phyloP scores from a whole-genome alignment of 2,329 filamentous ascomycete genomes.

The Pyrenophora seminiperda region DNA sequence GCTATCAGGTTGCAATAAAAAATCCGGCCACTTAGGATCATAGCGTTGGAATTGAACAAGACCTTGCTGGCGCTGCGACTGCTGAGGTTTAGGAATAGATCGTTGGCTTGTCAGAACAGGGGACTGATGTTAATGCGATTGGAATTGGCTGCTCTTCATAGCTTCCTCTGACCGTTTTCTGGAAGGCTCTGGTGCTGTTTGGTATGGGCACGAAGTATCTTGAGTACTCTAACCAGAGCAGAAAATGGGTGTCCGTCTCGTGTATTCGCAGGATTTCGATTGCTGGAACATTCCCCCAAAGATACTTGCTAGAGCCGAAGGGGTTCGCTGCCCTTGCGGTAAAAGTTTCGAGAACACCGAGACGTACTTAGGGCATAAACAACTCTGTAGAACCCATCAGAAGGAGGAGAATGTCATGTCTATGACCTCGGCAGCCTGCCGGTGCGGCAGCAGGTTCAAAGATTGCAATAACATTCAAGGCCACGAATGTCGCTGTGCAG shows the following conservation, averaged over 20 bases:
- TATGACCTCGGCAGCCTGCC: constrained; percentile 3
- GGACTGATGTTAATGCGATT: constrained; percentile 19
- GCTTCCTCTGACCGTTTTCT: constrained; percentile 34
- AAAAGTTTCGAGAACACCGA: constrained; percentile 9
- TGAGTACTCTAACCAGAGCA: too few relatives aligned
- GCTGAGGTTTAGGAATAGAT: constrained; percentile 16
- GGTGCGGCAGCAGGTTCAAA: constrained; percentile 5
- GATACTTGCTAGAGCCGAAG: too few relatives aligned
- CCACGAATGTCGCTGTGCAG: not conserved
- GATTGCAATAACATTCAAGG: not conserved
- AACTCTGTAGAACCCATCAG: constrained; percentile 2
- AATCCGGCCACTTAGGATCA: constrained; percentile 45
- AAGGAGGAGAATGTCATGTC: constrained; percentile 6
- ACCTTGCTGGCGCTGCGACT: constrained; percentile 28
- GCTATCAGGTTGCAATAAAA: constrained; percentile 65
- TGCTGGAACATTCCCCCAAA: too few relatives aligned
- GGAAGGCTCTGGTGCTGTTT: constrained; percentile 29
- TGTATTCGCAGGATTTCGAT: too few relatives aligned
- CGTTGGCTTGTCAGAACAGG: constrained; percentile 22
- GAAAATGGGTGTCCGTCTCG: too few relatives aligned
- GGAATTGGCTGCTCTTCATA: constrained; percentile 24
- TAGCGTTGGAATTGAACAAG: constrained; percentile 43
- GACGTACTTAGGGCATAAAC: constrained; percentile 6
- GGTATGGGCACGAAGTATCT: constrained; percentile 26
- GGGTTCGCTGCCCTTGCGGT: constrained; percentile 10